A percentile compares a stretch with the other conserved stretches of the same genome.
Conservation (phyloP, 768 basidiomycete genomes). For the Xanthoconium purpureum region DNA sequence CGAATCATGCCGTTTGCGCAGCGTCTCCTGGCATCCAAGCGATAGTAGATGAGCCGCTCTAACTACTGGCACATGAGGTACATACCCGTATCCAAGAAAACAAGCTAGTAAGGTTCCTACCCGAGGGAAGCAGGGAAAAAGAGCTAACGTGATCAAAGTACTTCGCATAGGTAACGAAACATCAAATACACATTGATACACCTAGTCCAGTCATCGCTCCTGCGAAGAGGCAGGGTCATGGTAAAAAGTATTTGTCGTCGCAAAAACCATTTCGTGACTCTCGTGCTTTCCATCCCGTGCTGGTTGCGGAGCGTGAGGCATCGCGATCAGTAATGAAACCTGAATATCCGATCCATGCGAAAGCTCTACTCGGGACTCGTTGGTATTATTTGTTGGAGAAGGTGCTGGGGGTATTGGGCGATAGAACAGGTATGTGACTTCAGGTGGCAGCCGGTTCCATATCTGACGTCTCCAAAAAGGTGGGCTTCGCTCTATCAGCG, state of each 20-base stretch:
- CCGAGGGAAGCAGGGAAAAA: not conserved
- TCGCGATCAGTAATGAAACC: conserved; percentile 27
- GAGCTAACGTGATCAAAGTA: conserved; percentile 3
- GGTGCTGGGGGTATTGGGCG: conserved; percentile 10
- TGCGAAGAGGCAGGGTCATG: conserved; percentile 12
- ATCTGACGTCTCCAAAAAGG: conserved; percentile 24
- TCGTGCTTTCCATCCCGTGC: not conserved
- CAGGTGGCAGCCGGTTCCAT: conserved; percentile 18
- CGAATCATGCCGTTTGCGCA: too few species aligned
- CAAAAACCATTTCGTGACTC: conserved; percentile 25
- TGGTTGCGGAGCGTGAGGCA: conserved; percentile 20
- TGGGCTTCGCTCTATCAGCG: conserved; percentile 4
- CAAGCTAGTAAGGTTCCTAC: too few species aligned
- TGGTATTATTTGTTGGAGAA: not conserved
- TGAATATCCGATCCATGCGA: conserved; percentile 23
- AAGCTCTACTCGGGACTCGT: conserved; percentile 2
- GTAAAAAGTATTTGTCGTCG: conserved; percentile 22
- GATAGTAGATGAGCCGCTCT: too few species aligned
- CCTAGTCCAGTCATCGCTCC: not conserved
- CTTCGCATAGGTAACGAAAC: conserved; percentile 3
- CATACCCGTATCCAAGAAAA: too few species aligned
- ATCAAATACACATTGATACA: conserved; percentile 12
- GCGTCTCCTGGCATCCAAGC: too few species aligned
- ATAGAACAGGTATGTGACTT: conserved; percentile 30
- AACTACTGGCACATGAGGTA: too few species aligned